Evolutionary conservation across 2,329 filamentous ascomycete species (phyloP), one percentile per base, ranked within the genome.

Genomic region (Drechslerella coelobrocha): DNA sequence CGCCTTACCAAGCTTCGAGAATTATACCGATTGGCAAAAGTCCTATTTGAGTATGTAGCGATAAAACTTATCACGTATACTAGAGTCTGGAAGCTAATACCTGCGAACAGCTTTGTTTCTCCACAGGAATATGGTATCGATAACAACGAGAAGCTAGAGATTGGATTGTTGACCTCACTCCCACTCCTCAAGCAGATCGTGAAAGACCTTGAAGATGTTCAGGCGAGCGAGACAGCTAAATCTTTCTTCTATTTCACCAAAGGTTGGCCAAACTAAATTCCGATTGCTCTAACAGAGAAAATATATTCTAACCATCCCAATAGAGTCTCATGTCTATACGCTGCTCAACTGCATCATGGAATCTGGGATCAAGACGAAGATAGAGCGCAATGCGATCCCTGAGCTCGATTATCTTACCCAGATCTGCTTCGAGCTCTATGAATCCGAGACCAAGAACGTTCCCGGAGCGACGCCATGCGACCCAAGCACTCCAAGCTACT

Each of bases 241-340:
- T 93, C 89, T 1, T 97, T 97, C 82, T 91, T 97, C 80, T 99
- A 99, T 81, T 99, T 99, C 79, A 99, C 94, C 73, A 99, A 99
- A 79, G 74, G 74, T 75, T 48, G 10, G 54, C 57, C 9, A 12
- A 10, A 17, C 6, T 21, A 50, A n/a, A 17, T 27, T 31, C n/a
- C n/a, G n/a, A n/a, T n/a, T n/a, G n/a, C n/a, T n/a, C n/a, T n/a
- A n/a, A n/a, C n/a, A n/a, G n/a, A n/a, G n/a, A n/a, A n/a, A n/a
- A n/a, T n/a, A 26, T 21, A 3, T 62, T 26, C 50, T 69, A 62
- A 41, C 21, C 34, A 31, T 4, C 5, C n/a, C 27, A 19, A 9
- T 37, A 75, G 94, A 99, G 80, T 96, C 91, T 0, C 94, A 99
- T 78, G 97, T 99, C 73, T 99, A 99, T 81, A 99, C 94, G 3